phyloP scores from a whole-genome alignment of 345 rosid species.

The Viola odorata region DNA sequence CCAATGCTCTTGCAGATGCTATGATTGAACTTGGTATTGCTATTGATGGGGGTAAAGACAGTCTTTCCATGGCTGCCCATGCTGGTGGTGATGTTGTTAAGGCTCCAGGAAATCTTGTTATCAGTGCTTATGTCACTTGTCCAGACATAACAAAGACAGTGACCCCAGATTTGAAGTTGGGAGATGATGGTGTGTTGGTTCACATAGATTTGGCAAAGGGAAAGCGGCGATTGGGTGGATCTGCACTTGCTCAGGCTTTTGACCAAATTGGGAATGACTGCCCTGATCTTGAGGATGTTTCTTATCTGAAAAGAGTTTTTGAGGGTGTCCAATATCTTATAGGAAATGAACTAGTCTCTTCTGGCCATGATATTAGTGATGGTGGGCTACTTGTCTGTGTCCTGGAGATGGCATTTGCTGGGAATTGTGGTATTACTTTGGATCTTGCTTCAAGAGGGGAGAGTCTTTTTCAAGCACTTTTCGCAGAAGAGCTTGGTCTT shows the following conservation, averaged over 20 bases:
- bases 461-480: constrained; percentile 68
- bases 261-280: constrained; percentile 81
- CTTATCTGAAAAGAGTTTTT: constrained; percentile 63
- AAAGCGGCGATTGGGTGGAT: constrained; percentile 78
- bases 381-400: constrained; percentile 76
- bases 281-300: constrained; percentile 82
- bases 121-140: constrained; percentile 79
- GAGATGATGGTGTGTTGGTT: constrained; percentile 60
- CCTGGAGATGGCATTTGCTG: constrained; percentile 94
- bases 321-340: constrained; percentile 68
- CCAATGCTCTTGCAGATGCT: constrained; percentile 69
- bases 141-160: constrained; percentile 84
- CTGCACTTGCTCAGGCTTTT: constrained; percentile 82
- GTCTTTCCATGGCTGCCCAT: constrained; percentile 94
- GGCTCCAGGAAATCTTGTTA: constrained; percentile 95
- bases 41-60: constrained; percentile 94
- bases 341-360: constrained; percentile 52
- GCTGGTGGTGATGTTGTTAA: constrained; percentile 75
- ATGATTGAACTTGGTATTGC: constrained; percentile 94
- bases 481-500: constrained; percentile 86
- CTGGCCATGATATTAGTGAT: constrained; percentile 94
- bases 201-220: constrained; percentile 88
- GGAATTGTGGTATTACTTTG: constrained; percentile 62
- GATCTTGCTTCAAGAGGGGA: constrained; percentile 51
- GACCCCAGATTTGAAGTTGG: constrained; percentile 81